A percentile compares a stretch with the other conserved stretches of the same genome.
These are phyloP conservation scores for Melaleuca alternifolia DNA, from an alignment of 345 rosid species.

Conservation along the genomic window DNA sequence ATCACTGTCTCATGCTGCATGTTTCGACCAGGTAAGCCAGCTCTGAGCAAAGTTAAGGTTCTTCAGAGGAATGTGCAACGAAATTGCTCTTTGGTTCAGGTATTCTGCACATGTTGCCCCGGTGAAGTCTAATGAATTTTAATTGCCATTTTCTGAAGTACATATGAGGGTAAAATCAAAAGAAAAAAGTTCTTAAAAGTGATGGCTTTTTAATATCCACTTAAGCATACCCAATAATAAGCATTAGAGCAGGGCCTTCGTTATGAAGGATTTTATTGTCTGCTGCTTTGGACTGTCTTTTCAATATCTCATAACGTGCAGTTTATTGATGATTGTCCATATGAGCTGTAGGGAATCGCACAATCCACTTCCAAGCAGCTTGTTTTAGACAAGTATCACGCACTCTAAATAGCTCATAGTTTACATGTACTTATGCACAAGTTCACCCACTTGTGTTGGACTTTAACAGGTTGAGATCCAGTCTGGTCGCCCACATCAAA, in stretches of 20 bases:
- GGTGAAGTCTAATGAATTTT: neutral
- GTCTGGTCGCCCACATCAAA: constrained; percentile 90
- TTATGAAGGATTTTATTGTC: neutral
- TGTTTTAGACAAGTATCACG: neutral
- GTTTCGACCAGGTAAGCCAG: constrained; percentile 42
- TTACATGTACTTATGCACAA: neutral
- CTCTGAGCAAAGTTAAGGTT: constrained; percentile 70
- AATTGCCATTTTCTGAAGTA: too few species aligned
- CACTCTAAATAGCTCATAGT: neutral
- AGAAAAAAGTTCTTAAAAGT: neutral
- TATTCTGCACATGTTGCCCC: neutral
- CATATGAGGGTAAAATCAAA: too few species aligned
- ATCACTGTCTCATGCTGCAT: neutral
- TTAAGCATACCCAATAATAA: neutral
- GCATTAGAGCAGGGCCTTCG: neutral
- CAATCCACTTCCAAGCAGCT: neutral
- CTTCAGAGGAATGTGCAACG: constrained; percentile 48
- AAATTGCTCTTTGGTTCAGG: constrained; percentile 60
- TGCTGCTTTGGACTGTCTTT: neutral
- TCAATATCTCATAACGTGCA: neutral
- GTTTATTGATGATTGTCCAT: neutral
- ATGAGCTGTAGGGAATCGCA: neutral
- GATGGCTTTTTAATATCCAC: neutral
- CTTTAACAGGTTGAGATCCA: constrained; percentile 68
- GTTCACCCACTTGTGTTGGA: neutral